Evolutionary conservation across 148 eudicot genomes (phyloP), one percentile per base, ranked within the genome.

Genomic region (Mesembryanthemum crystallinum): DNA sequence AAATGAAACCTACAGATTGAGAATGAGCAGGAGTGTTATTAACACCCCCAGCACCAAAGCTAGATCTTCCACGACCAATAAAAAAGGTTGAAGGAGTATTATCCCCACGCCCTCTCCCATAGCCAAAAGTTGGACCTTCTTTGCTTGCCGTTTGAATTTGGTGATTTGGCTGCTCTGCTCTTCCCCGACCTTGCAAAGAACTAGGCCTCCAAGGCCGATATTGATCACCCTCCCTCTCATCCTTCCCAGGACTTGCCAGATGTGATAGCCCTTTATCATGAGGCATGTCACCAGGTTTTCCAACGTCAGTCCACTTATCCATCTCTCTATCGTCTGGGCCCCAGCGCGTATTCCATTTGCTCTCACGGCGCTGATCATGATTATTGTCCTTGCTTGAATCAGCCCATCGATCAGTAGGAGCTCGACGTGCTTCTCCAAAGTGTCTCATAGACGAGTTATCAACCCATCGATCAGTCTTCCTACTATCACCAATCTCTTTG

Each of bases 281-380:
- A 73, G 85, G 64, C 70, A 59, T 58, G 64, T 89, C 92, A 67
- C 81, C 80, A 69, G 87, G 86, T 78, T 86, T 94, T 61, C 85
- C 66, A 68, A 82, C 67, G 60, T 87, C 90, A 49, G 72, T 74
- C 92, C 90, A 83, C 83, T 91, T 91, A 59, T 88, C 96, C 72
- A 77, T 68, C 79, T 92, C 94, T 78, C 91, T 95, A 43, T 79
- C 80, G 80, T 88, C 88, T 47, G 90, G 92, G 23, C 98, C 98
- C 99, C 99, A 92, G 43, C 98, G 90, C 9, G 91, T 77, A 79
- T 84, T 96, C 99, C 99, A 92, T 75, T 92, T 96, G 82, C 87
- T 82, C 80, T 88, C 97, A 25, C 91, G 93, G 5, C 89, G 94
- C 74, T 88, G 99, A 42, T 90, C 94, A 73, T 81, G 73, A 74